Evolutionary conservation across 2,329 filamentous ascomycete species (phyloP), one percentile per base, ranked within the genome.

Genomic region (Chaetomium sp.): DNA sequence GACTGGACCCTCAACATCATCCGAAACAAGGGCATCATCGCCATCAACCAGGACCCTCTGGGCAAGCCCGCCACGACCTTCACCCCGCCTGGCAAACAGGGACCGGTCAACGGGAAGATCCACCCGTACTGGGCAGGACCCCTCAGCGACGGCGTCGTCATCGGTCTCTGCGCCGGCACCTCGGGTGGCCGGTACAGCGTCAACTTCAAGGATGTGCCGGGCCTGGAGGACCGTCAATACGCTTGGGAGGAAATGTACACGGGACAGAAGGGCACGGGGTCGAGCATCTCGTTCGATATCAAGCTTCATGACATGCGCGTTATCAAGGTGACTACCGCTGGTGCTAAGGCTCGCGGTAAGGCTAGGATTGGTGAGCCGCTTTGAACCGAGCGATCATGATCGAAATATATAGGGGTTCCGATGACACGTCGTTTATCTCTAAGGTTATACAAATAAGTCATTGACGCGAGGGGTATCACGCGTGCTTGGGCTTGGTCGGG

Each of bases 181-280:
- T 78, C 78, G 61, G 75, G 73, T 58, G 74, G 78, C 12, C 75
- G 78, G n/a, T 73, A 81, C 29, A 75, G 74, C 0, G 80, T 82
- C 68, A 78, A 79, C 64, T 81, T 83, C 66, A 76, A 79, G 60
- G 67, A 75, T n/a, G 71, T 77, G 5, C 76, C 75, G n/a, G 80
- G 80, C 7, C 68, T 75, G 3, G 75, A 76, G 0, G 74, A 75
- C 8, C 72, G 71, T 67, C 76, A 74, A 1, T 81, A 78, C 67
- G 74, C 72, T n/a, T 81, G 80, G 80, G 72, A 67, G 51, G 72
- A 75, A 65, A 65, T 71, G 63, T 74, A 73, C 62, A 71, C 67
- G 1, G 72, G 72, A 2, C 57, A 65, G 19, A 68, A 64, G 8
- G 74, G 75, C 5, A 68, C 35, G 8, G 73, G 68, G 9, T 65